Percentiles rank a stretch among this genome's conserved stretches.
phyloP scores from a whole-genome alignment of 805 yeast species.

The Phaffomyces opuntiae region DNA sequence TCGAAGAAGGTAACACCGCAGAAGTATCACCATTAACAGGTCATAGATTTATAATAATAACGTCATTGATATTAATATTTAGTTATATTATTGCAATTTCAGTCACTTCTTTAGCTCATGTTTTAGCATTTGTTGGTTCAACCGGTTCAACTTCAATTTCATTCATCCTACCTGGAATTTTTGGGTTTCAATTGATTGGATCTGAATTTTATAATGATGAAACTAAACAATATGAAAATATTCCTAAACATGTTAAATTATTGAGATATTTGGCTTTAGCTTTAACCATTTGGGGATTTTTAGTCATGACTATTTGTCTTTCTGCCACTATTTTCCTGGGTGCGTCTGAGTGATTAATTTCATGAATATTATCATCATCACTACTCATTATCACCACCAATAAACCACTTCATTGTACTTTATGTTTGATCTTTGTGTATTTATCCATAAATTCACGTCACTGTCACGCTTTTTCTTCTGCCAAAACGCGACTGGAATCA shows the following conservation, averaged over 20 bases:
- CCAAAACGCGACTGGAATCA: too few relatives aligned
- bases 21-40: conserved; percentile 23
- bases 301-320: conserved; percentile 47
- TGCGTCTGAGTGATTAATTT: conserved; percentile 15
- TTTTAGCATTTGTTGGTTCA: conserved; percentile 83
- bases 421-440: too few relatives aligned
- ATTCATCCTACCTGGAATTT: conserved; percentile 82
- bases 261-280: conserved; percentile 31
- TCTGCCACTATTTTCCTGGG: conserved; percentile 28
- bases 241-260: conserved; percentile 22
- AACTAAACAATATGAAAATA: conserved; percentile 23
- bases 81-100: conserved; percentile 61
- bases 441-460: too few relatives aligned
- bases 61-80: conserved; percentile 41
- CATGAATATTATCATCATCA: too few relatives aligned
- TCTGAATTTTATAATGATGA: conserved; percentile 28
- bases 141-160: conserved; percentile 92
- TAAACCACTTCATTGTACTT: too few relatives aligned
- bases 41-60: conserved; percentile 41
- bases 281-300: conserved; percentile 41
- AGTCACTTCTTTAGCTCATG: conserved; percentile 70
- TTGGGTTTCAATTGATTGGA: conserved; percentile 71
- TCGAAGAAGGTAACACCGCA: conserved; percentile 25
- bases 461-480: too few relatives aligned
- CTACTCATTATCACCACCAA: too few relatives aligned